Base-by-base conservation (phyloP, 306 rosid species). In the Alnus rubra region DNA sequence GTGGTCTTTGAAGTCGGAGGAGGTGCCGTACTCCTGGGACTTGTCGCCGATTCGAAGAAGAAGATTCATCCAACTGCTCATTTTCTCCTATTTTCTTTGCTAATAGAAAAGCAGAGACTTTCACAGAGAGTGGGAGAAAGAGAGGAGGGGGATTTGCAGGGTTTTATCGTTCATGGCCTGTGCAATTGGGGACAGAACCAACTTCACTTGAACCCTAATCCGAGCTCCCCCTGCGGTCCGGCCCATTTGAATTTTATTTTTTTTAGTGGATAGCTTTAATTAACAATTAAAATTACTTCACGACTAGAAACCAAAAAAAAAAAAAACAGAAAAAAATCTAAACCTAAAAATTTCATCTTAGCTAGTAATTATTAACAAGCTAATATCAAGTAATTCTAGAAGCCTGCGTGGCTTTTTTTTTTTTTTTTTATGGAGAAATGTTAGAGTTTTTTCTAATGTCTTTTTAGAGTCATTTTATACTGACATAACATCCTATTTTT, bases 21-120 rank as follows among this genome's bases (percentile, higher is more conserved):
- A 77, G 55, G 91, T 50, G 81, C 91, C 97, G 72, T 93, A 95
- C 76, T 95, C 99, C 5, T 96, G 93, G 49, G 85, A 80, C 67
- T 89, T 88, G 83, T 95, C 99, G 5, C 99, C 99, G 76, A 95
- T 91, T 84, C 99, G 97, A 3, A 93, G 93, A 72, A 95, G 93
- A 81, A 95, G 86, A 83, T 81, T 84, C 86, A 81, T 91, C 99
- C 98, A 95, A 67, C 90, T 83, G 87, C 88, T 88, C 96, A 90
- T 94, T 33, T 51, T 74, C 47, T 31, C 74, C 53, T 15, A 45
- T 39, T 69, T 18, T 18, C 30, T 28, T 59, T 28, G 4, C 39
- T 16, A 3, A 28, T 6, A 58, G 65, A 52, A 28, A 15, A 2
- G 18, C 45, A 11, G 47, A 35, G 28, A 45, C 4, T 31, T 23